These are phyloP conservation scores for Claviceps digitariae DNA, from an alignment of 2,329 filamentous ascomycete genomes.

Conservation along the genomic window DNA sequence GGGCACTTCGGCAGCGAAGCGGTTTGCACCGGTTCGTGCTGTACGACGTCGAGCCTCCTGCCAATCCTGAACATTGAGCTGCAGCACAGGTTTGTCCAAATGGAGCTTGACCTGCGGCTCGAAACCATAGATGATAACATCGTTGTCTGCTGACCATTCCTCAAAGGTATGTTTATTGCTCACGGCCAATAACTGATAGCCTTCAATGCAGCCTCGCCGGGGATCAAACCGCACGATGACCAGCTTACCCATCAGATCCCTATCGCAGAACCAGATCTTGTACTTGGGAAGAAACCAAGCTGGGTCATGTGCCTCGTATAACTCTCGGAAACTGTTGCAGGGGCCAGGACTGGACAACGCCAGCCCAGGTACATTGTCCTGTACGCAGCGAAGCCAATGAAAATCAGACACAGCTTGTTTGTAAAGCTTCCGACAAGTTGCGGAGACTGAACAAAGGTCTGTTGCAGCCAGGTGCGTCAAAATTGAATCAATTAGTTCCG, in stretches of 20 bases:
- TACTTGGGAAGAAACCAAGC: constrained; percentile 73
- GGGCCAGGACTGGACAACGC: constrained; percentile 41
- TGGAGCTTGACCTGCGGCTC: constrained; percentile 57
- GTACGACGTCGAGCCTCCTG: constrained; percentile 11
- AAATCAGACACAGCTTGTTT: constrained; percentile 49
- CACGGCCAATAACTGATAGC: constrained; percentile 59
- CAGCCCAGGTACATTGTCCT: constrained; percentile 49
- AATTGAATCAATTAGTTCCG: constrained; percentile 63
- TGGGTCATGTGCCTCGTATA: constrained; percentile 63
- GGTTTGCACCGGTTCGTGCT: constrained; percentile 16
- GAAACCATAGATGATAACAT: constrained; percentile 61
- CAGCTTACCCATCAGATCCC: constrained; percentile 57
- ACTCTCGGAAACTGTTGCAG: constrained; percentile 50
- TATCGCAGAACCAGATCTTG: constrained; percentile 79
- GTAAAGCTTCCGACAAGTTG: constrained; percentile 48
- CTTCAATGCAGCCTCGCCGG: constrained; percentile 62
- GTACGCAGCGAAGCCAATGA: constrained; percentile 59
- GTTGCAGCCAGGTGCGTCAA: constrained; percentile 49
- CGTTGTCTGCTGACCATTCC: constrained; percentile 49
- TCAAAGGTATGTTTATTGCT: constrained; percentile 40
- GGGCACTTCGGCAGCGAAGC: constrained; percentile 36
- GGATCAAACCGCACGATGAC: constrained; percentile 67
- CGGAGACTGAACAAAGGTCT: constrained; percentile 47
- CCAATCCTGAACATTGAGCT: constrained; percentile 28
- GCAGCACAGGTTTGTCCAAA: constrained; percentile 57